Percentiles rank a stretch among this genome's conserved stretches.
Conservation (phyloP, 441 rosid genomes). For the Bocquillonia castaneifolia region DNA sequence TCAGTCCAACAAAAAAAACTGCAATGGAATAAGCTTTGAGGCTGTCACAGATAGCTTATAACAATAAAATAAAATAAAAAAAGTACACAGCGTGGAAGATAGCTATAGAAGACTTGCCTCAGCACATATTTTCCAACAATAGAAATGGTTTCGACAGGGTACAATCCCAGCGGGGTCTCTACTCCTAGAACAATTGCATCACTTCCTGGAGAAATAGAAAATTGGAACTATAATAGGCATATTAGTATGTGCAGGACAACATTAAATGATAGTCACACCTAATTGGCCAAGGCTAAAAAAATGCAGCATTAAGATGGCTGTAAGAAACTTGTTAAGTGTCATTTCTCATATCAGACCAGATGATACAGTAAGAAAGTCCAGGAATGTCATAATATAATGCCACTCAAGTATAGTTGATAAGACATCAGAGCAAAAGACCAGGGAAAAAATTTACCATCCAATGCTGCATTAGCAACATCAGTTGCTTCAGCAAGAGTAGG, state of each 20-base stretch:
- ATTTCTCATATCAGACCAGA: no score
- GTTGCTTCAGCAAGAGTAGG: slow-evolving; percentile 96
- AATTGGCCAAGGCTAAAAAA: neutral
- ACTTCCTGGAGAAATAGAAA: slow-evolving; percentile 11
- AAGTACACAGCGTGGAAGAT: no score
- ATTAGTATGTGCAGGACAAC: neutral
- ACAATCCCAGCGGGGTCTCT: slow-evolving; percentile 51
- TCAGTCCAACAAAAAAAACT: no score
- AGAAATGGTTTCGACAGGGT: slow-evolving; percentile 50
- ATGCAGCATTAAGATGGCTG: neutral
- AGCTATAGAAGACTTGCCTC: slow-evolving; percentile 30
- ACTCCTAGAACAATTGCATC: slow-evolving; percentile 56
- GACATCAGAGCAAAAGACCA: no score
- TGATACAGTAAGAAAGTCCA: no score
- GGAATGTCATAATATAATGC: no score
- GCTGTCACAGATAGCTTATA: no score
- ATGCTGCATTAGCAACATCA: slow-evolving; percentile 91
- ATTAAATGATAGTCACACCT: neutral
- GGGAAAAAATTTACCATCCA: no score
- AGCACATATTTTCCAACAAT: slow-evolving; percentile 48
- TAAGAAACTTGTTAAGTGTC: neutral
- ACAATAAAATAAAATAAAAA: no score
- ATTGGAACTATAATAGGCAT: neutral
- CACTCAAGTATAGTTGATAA: no score
- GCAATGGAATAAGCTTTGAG: no score